Percentiles rank a stretch among this genome's conserved stretches.
Conservation (phyloP, 495 filamentous ascomycete genomes). For the Cercophora newfieldiana region DNA sequence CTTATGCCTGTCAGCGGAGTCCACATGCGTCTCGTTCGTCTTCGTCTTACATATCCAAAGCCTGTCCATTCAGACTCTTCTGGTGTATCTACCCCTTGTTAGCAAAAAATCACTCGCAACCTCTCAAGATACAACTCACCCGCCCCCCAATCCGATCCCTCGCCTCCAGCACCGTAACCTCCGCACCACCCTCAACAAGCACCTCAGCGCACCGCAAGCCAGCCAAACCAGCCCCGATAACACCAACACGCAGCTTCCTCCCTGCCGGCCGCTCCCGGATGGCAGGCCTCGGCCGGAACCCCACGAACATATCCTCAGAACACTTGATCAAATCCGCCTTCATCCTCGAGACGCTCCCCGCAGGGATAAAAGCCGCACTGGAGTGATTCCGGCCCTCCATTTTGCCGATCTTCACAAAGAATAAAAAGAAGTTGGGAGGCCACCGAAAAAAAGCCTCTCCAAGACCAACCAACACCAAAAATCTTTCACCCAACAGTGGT, state of each 20-base stretch:
- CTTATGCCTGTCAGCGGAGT: neutral
- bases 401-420: neutral
- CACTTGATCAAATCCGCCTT: neutral
- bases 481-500: neutral
- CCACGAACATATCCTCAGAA: neutral
- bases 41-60: slow-evolving; percentile 48
- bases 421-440: no score
- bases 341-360: neutral
- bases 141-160: slow-evolving; percentile 81
- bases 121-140: neutral
- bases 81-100: slow-evolving; percentile 47
- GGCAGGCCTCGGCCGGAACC: neutral
- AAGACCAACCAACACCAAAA: neutral
- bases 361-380: neutral
- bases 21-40: neutral
- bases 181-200: slow-evolving; percentile 71
- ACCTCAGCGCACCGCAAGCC: slow-evolving; percentile 85
- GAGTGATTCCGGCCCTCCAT: neutral
- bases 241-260: slow-evolving; percentile 52
- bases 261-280: neutral
- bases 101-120: neutral
- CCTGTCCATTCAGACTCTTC: slow-evolving; percentile 44
- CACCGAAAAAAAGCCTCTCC: neutral
- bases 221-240: slow-evolving; percentile 84
- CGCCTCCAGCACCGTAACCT: slow-evolving; percentile 84